Evolutionary conservation across 805 yeast genomes (phyloP), one percentile per base, ranked within the genome.

Genomic region (Wickerhamiella musiphila): DNA sequence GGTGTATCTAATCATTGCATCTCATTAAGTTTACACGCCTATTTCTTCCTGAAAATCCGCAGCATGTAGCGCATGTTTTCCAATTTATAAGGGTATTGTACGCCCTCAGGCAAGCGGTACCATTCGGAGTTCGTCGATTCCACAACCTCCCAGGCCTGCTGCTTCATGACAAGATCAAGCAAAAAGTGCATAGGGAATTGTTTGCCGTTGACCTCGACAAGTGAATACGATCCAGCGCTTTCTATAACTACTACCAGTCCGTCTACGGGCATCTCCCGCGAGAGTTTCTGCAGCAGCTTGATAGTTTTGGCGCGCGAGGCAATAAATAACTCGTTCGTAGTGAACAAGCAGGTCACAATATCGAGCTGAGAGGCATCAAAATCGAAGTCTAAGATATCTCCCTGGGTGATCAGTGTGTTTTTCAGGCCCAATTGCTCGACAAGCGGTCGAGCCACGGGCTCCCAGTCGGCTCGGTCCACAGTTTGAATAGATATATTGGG

Each of bases 61-160:
- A 75, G 73, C 51, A 82, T 81, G 50, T 78, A 78, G 38, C 94
- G 64, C 93, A 81, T 81, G 49, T 78, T 82, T 48, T 82, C 94
- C 38, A 82, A 53, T 44, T 78, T 77, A 54, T 78, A 56, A 2
- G 66, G 65, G 42, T 79, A 82, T 9, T 65, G 55, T 13, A 23
- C 13, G 3, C 19, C 29, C 11, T 23, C 10, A 4, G 60, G 66
- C 27, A 66, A 52, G 43, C 94, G 61, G 53, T 71, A 82, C 94
- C 94, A 82, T 39, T 74, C 66, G 34, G 90, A 74, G 43, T 82
- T 93, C 34, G 72, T 68, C 36, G 68, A 61, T 3, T 65, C 65
- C 1, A 78, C 58, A 4, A 75, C 49, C 29, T 67, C 70, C 93
- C 93, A 82, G 53, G 25, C 29, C 5, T 31, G 34, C 1, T 34